Evolutionary conservation across 371 early-diverging fungal species (phyloP).

Genomic region (Fennellomyces sp.): DNA sequence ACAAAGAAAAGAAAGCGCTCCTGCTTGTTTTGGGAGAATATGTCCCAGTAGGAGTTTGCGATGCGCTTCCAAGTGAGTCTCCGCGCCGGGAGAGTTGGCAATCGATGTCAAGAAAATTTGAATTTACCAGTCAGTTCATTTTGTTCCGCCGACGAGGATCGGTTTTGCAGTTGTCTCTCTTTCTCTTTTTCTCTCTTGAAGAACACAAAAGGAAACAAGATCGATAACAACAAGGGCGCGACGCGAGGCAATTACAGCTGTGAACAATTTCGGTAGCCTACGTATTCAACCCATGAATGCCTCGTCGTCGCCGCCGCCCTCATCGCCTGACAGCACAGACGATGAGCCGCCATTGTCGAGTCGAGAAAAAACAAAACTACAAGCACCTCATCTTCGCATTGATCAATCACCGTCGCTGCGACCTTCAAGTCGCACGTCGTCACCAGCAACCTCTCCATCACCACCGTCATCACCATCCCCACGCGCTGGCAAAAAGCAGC

Average conservation of each 20-base stretch:
- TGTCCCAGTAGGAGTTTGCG: no score
- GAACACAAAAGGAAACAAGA: not conserved
- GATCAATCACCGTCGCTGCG: constrained; percentile 16
- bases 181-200: no score
- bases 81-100: no score
- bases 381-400: constrained; percentile 21
- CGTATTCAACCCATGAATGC: not conserved
- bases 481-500: not conserved
- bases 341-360: constrained; percentile 12
- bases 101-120: no score
- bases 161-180: no score
- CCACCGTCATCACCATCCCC: constrained; percentile 31
- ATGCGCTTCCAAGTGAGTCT: no score
- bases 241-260: not conserved
- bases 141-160: no score
- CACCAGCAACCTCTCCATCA: constrained; percentile 30
- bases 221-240: not conserved
- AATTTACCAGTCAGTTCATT: no score
- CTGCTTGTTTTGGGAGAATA: no score
- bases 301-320: constrained; percentile 10
- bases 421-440: constrained; percentile 17
- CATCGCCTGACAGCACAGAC: constrained; percentile 9
- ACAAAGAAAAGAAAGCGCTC: no score
- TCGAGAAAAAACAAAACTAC: not conserved
- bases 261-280: not conserved